These are phyloP conservation scores for Dendrobium chrysotoxum DNA, from an alignment of 106 monocot genomes.

Conservation along the genomic window DNA sequence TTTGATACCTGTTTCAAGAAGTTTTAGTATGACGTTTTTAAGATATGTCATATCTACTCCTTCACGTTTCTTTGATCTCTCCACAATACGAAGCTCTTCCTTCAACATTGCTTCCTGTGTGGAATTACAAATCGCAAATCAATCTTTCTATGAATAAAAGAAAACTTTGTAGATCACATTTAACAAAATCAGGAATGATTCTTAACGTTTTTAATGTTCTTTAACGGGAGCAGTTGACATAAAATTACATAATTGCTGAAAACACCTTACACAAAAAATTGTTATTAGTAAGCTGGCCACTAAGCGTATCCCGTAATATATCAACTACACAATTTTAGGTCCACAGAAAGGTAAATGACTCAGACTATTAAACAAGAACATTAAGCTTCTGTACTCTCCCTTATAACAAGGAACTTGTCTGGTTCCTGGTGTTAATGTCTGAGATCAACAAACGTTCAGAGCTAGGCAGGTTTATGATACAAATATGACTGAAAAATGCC, in stretches of 20 bases:
- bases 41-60: conserved; percentile 97
- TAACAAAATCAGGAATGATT: background rate
- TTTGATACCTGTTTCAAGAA: conserved; percentile 89
- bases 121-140: background rate
- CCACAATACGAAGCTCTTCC: conserved; percentile 78
- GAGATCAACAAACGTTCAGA: background rate
- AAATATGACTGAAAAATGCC: background rate
- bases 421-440: background rate
- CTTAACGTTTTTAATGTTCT: background rate
- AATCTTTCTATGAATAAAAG: background rate
- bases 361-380: too few relatives aligned
- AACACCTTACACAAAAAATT: background rate
- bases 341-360: too few relatives aligned
- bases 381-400: too few relatives aligned
- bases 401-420: too few relatives aligned
- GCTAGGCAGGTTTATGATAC: background rate
- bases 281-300: background rate
- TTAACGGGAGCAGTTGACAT: background rate
- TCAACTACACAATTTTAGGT: too few relatives aligned
- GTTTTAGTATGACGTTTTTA: conserved; percentile 92
- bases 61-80: conserved; percentile 91
- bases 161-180: background rate
- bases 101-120: conserved; percentile 89
- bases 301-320: background rate
- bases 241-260: background rate